phyloP scores from a whole-genome alignment of 495 filamentous ascomycete genomes.

The Aspergillus incahuasiensis region DNA sequence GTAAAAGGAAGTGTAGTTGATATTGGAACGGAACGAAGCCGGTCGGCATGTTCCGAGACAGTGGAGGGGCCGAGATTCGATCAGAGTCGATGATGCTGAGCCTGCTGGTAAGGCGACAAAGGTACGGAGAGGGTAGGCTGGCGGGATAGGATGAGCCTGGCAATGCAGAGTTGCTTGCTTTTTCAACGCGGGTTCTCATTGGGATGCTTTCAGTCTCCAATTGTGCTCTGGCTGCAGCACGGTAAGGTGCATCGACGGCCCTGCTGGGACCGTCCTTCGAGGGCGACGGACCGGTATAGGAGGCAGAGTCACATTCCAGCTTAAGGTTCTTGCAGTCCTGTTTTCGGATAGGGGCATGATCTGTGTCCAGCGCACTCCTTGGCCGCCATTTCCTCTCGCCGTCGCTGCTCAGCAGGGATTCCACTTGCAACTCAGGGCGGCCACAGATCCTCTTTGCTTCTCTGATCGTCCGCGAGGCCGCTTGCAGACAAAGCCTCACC shows the following conservation, averaged over 20 bases:
- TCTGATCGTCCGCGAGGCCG: background rate
- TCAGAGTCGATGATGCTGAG: background rate
- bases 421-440: background rate
- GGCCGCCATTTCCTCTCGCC: background rate
- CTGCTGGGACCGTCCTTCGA: background rate
- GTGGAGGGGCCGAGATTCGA: constrained; percentile 1
- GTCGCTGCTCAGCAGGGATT: background rate
- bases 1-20: background rate
- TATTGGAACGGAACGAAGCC: background rate
- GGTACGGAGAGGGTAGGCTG: constrained; percentile 3
- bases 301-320: background rate
- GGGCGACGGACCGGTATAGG: background rate
- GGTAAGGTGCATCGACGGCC: background rate
- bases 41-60: constrained; percentile 3
- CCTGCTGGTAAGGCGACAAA: background rate
- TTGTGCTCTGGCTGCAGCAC: background rate
- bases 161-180: background rate
- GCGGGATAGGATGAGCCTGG: background rate
- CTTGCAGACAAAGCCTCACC: background rate
- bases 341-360: constrained; percentile 7
- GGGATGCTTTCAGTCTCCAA: background rate
- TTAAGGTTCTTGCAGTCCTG: background rate
- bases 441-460: background rate
- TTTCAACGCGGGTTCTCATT: background rate
- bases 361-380: constrained; percentile 5